Percentiles rank a stretch among this genome's conserved stretches.
These are phyloP conservation scores for Circinella minor DNA, from an alignment of 371 early-diverging fungal species.

Conservation along the genomic window DNA sequence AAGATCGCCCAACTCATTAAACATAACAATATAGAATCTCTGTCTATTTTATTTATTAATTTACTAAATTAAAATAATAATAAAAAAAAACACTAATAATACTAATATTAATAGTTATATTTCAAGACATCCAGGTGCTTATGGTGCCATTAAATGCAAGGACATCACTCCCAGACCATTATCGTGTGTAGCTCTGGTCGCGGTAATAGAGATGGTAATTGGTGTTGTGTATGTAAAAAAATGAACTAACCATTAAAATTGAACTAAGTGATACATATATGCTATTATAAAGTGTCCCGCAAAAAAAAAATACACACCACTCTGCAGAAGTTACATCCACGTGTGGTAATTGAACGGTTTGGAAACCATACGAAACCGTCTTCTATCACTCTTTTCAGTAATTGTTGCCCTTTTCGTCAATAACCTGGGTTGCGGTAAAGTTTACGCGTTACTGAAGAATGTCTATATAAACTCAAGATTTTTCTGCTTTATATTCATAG, in stretches of 20 bases:
- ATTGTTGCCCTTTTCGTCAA: constrained; percentile 1
- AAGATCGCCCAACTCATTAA: not conserved
- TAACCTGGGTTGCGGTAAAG: not conserved
- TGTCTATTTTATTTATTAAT: not conserved
- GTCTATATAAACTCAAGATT: not conserved
- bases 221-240: not conserved
- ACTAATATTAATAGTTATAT: not conserved
- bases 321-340: not conserved
- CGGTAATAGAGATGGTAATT: not conserved
- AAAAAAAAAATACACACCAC: not conserved
- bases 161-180: no score
- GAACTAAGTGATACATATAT: not conserved
- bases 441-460: not conserved
- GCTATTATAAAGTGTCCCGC: not conserved
- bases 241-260: not conserved
- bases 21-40: not conserved
- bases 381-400: not conserved
- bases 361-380: not conserved
- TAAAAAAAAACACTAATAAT: not conserved
- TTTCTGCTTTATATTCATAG: no score
- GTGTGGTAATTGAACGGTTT: not conserved
- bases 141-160: no score
- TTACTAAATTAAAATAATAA: not conserved
- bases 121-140: no score
- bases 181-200: not conserved